phyloP scores from a whole-genome alignment of 345 rosid genomes.

The Capsella bursapastoris region DNA sequence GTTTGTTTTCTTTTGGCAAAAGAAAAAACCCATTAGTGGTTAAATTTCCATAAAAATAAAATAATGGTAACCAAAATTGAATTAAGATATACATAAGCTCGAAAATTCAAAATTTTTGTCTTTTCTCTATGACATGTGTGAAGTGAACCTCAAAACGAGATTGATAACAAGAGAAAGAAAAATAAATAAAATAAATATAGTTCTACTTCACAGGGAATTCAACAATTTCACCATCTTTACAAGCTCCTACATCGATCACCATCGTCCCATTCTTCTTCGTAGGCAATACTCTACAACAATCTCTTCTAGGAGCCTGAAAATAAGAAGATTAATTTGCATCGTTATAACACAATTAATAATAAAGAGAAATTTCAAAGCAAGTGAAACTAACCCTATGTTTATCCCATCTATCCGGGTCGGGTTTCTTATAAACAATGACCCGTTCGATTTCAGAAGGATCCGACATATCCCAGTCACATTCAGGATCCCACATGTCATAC shows the following conservation, averaged over 20 bases:
- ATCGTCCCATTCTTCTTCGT: constrained; percentile 44
- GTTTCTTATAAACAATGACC: constrained; percentile 53
- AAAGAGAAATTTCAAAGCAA: not conserved
- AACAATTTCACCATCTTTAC: constrained; percentile 52
- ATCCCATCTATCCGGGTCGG: constrained; percentile 57
- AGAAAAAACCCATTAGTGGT: too few species aligned
- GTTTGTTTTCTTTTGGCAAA: too few species aligned
- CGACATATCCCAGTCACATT: constrained; percentile 53
- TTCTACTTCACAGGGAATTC: constrained; percentile 39
- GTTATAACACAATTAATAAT: not conserved
- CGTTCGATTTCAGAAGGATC: constrained; percentile 46
- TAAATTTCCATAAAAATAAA: too few species aligned
- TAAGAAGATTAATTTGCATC: not conserved
- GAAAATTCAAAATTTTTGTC: not conserved
- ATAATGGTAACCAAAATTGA: too few species aligned
- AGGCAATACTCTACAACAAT: constrained; percentile 57
- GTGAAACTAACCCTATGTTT: constrained; percentile 36
- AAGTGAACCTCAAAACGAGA: not conserved
- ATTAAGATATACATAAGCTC: not conserved
- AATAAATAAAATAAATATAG: not conserved
- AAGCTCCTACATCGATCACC: constrained; percentile 54
- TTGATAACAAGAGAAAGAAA: not conserved
- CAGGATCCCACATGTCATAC: constrained; percentile 27
- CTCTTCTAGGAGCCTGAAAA: constrained; percentile 62
- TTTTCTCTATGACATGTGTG: constrained; percentile 5